A percentile compares a stretch with the other conserved stretches of the same genome.
Evolutionary conservation across 129 eudicot species (phyloP).

Genomic region (Flaveria linearis): DNA sequence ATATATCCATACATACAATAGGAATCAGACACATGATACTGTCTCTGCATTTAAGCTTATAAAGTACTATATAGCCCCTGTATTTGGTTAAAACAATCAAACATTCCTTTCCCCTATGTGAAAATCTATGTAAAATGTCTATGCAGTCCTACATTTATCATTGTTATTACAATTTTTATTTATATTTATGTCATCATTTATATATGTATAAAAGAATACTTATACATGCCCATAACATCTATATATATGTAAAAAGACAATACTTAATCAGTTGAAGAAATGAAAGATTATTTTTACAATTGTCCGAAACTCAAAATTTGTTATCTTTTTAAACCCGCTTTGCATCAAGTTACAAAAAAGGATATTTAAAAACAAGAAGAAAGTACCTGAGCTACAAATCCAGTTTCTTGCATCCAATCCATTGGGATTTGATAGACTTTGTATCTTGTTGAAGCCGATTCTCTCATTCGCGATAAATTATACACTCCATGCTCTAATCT

Average conservation of each 20-base stretch:
- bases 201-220: too few relatives aligned
- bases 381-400: slow-evolving; percentile 77
- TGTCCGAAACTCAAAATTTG: background rate
- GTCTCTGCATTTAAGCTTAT: background rate
- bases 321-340: background rate
- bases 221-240: too few relatives aligned
- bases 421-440: slow-evolving; percentile 70
- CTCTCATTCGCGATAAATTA: slow-evolving; percentile 81
- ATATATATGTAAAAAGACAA: too few relatives aligned
- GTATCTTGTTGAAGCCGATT: slow-evolving; percentile 81
- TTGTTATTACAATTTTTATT: background rate
- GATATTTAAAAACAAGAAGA: background rate
- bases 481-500: slow-evolving; percentile 92
- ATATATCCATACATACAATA: too few relatives aligned
- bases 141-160: background rate
- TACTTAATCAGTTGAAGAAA: too few relatives aligned
- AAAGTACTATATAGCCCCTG: background rate
- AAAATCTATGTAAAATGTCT: background rate
- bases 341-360: background rate
- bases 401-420: slow-evolving; percentile 89
- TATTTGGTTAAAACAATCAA: background rate
- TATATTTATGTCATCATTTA: background rate
- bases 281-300: too few relatives aligned
- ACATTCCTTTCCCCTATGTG: background rate
- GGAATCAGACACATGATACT: background rate